These are phyloP conservation scores for Phytophthora citrophthora DNA, from an alignment of 352 stramenopile genomes.

Conservation along the genomic window DNA sequence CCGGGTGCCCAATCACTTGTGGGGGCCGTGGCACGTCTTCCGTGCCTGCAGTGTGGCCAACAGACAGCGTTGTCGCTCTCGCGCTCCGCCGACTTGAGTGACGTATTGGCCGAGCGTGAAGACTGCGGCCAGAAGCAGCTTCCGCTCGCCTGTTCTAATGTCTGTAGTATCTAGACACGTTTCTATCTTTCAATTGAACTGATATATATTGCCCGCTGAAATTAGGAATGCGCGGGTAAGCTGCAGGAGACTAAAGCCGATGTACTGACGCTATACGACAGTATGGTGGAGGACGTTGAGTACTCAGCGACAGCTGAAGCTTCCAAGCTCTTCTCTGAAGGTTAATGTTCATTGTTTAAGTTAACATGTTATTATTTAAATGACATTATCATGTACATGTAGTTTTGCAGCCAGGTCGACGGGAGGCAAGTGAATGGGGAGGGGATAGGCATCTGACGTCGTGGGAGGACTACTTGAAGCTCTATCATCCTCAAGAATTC, in stretches of 20 bases:
- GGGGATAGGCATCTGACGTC: slow-evolving; percentile 21
- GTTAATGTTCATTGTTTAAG: slow-evolving; percentile 24
- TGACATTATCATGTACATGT: slow-evolving; percentile 10
- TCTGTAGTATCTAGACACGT: slow-evolving; percentile 6
- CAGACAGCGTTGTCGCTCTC: slow-evolving; percentile 21
- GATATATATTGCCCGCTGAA: too few species aligned
- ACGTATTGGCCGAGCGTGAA: slow-evolving; percentile 32
- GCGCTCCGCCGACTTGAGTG: slow-evolving; percentile 23
- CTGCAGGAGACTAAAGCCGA: slow-evolving; percentile 30
- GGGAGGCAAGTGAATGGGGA: slow-evolving; percentile 21
- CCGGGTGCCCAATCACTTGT: slow-evolving; percentile 38
- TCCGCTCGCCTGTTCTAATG: slow-evolving; percentile 58
- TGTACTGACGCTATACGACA: slow-evolving; percentile 47
- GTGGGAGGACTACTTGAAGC: slow-evolving; percentile 56
- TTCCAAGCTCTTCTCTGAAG: slow-evolving; percentile 50
- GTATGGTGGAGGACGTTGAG: slow-evolving; percentile 48
- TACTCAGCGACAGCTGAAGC: slow-evolving; percentile 47
- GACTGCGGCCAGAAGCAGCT: slow-evolving; percentile 45
- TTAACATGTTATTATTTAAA: not conserved
- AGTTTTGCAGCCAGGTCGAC: slow-evolving; percentile 42
- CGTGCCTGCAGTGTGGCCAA: slow-evolving; percentile 57
- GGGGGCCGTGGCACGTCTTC: slow-evolving; percentile 39
- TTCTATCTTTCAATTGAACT: not conserved
- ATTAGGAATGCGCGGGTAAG: slow-evolving; percentile 39
- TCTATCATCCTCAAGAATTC: slow-evolving; percentile 39